These are phyloP conservation scores for Penicillium salamii DNA, from an alignment of 495 filamentous ascomycete genomes.

Conservation along the genomic window DNA sequence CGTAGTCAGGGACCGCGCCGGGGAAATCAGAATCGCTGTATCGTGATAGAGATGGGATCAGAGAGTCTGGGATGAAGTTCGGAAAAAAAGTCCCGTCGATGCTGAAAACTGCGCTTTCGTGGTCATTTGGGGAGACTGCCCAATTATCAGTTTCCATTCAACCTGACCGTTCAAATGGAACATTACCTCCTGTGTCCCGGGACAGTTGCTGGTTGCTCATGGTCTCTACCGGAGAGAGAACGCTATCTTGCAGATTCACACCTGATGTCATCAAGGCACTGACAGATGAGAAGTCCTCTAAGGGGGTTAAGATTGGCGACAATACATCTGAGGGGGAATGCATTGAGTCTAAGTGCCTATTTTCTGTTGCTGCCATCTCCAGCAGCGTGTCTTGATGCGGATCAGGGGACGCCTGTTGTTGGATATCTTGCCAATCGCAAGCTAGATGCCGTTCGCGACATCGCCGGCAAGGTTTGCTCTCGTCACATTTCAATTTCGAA, in stretches of 20 bases:
- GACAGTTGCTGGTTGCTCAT: not conserved
- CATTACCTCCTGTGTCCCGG: constrained; percentile 24
- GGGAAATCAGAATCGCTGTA: constrained; percentile 26
- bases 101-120: constrained; percentile 34
- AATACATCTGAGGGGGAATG: constrained; percentile 9
- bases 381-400: constrained; percentile 15
- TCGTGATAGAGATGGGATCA: constrained; percentile 28
- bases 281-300: constrained; percentile 11
- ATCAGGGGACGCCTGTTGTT: constrained; percentile 21
- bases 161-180: not conserved
- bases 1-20: constrained; percentile 23
- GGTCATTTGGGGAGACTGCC: constrained; percentile 27
- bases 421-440: constrained; percentile 42
- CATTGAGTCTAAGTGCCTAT: constrained; percentile 1
- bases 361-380: not conserved
- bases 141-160: not conserved
- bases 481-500: constrained; percentile 55
- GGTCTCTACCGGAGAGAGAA: constrained; percentile 1
- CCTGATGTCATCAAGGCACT: constrained; percentile 13
- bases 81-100: constrained; percentile 35
- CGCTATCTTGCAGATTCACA: constrained; percentile 27
- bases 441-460: constrained; percentile 44
- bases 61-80: constrained; percentile 33
- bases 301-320: constrained; percentile 12
- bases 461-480: constrained; percentile 46